Evolutionary conservation across 2,329 filamentous ascomycete genomes (phyloP).

Genomic region (Paraphaeosphaeria sporulosa): DNA sequence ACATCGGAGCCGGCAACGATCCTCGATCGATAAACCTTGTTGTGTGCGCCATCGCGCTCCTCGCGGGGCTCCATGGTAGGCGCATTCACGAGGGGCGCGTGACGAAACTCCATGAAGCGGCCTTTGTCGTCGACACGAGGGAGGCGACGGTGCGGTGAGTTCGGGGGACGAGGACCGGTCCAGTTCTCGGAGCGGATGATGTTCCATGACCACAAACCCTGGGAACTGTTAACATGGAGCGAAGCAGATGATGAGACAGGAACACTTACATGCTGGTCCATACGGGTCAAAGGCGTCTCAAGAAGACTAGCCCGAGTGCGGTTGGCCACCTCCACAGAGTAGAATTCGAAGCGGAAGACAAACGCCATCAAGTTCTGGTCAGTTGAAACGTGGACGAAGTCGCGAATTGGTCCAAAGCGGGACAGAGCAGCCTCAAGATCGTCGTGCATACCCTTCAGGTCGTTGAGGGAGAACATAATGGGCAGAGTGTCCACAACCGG

Average conservation of each 20-base stretch:
- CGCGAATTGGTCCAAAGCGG: slow-evolving; percentile 29
- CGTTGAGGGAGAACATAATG: slow-evolving; percentile 21
- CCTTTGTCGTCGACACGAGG: slow-evolving; percentile 33
- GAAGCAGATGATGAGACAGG: slow-evolving; percentile 6
- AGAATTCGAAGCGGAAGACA: slow-evolving; percentile 42
- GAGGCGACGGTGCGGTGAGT: slow-evolving; percentile 30
- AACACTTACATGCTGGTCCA: slow-evolving; percentile 25
- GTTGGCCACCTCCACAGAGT: slow-evolving; percentile 36
- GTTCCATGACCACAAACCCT: slow-evolving; percentile 34
- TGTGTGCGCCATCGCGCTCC: slow-evolving; percentile 15
- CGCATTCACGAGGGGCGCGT: slow-evolving; percentile 8
- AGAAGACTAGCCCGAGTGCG: slow-evolving; percentile 31
- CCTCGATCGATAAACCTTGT: slow-evolving; percentile 47
- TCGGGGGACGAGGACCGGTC: slow-evolving; percentile 26
- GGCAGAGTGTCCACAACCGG: slow-evolving; percentile 8
- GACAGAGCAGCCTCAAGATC: slow-evolving; percentile 23
- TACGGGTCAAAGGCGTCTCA: slow-evolving; percentile 23
- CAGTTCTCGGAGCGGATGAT: slow-evolving; percentile 26
- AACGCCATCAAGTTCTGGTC: slow-evolving; percentile 25
- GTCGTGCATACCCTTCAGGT: slow-evolving; percentile 25
- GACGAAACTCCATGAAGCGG: slow-evolving; percentile 30
- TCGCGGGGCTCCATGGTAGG: slow-evolving; percentile 4
- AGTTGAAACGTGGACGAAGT: slow-evolving; percentile 29
- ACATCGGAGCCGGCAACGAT: slow-evolving; percentile 56
- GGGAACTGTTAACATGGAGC: slow-evolving; percentile 23